A percentile compares a stretch with the other conserved stretches of the same genome.
Conservation (phyloP, 179 eudicot species). For the Pouteria campechiana region DNA sequence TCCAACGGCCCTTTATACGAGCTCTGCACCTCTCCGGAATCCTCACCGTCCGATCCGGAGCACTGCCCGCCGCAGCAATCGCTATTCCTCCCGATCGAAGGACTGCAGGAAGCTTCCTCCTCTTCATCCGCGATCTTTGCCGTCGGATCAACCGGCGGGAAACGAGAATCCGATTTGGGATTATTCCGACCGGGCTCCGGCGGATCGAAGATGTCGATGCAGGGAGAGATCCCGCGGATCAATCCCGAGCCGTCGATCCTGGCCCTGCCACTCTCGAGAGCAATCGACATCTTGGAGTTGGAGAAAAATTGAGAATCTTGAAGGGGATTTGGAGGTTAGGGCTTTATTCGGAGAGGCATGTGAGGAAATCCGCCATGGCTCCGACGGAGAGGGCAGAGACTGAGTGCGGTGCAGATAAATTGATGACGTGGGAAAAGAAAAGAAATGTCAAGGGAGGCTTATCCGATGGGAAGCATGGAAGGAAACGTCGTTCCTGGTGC, state of each 20-base stretch:
- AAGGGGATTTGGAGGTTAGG: too few relatives aligned
- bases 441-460: too few relatives aligned
- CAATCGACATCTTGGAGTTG: conserved; percentile 34
- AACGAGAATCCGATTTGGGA: conserved; percentile 13
- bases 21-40: conserved; percentile 35
- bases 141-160: neutral
- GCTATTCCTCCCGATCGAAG: conserved; percentile 45
- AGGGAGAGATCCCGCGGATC: conserved; percentile 4
- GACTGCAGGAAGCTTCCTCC: conserved; percentile 16
- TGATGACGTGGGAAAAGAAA: too few relatives aligned
- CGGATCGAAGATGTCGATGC: conserved; percentile 7
- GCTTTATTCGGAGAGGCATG: too few relatives aligned
- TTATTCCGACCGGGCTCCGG: conserved; percentile 8
- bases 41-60: conserved; percentile 15
- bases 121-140: conserved; percentile 1
- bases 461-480: too few relatives aligned
- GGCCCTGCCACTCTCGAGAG: conserved; percentile 12
- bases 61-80: conserved; percentile 8
- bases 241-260: conserved; percentile 24
- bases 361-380: too few relatives aligned
- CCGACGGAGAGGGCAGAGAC: too few relatives aligned
- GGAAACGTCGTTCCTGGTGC: too few relatives aligned
- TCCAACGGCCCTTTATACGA: conserved; percentile 23
- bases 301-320: too few relatives aligned
- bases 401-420: too few relatives aligned